Conservation (phyloP, 1,139 yeast genomes). For the Candida sp. region DNA sequence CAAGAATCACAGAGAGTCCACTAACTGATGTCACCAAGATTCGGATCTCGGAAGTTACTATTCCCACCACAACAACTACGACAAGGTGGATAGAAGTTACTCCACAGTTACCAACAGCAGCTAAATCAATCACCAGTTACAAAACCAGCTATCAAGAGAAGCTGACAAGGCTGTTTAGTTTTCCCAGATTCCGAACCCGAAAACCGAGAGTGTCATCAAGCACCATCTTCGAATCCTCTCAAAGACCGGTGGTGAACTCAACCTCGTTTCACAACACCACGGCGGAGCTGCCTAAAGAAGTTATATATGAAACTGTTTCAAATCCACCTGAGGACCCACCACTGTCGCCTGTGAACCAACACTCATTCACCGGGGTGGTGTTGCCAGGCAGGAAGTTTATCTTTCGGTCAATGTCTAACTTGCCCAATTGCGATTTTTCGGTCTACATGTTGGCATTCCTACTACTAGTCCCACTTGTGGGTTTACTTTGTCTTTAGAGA, state of each 20-base stretch:
- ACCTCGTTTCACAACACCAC: neutral
- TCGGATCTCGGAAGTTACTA: neutral
- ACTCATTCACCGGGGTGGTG: constrained; percentile 15
- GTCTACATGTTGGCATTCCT: neutral
- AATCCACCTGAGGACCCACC: neutral
- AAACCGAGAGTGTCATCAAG: neutral
- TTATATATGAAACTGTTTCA: neutral
- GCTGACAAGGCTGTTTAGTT: neutral
- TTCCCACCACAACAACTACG: constrained; percentile 4
- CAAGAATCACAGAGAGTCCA: neutral
- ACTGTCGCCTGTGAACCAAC: neutral
- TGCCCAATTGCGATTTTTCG: neutral
- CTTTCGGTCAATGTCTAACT: constrained; percentile 11
- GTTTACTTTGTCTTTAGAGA: constrained; percentile 1
- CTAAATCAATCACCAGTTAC: neutral
- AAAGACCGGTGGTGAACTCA: neutral
- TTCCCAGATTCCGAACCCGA: neutral
- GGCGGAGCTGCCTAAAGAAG: neutral
- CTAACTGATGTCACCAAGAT: neutral
- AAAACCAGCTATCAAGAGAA: neutral
- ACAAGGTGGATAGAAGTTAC: neutral
- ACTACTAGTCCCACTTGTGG: neutral
- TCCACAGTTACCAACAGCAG: neutral
- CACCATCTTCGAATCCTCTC: too few species aligned
- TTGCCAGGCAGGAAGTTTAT: constrained; percentile 10